phyloP scores from a whole-genome alignment of 2,329 filamentous ascomycete species.

The Fusarium sp. region DNA sequence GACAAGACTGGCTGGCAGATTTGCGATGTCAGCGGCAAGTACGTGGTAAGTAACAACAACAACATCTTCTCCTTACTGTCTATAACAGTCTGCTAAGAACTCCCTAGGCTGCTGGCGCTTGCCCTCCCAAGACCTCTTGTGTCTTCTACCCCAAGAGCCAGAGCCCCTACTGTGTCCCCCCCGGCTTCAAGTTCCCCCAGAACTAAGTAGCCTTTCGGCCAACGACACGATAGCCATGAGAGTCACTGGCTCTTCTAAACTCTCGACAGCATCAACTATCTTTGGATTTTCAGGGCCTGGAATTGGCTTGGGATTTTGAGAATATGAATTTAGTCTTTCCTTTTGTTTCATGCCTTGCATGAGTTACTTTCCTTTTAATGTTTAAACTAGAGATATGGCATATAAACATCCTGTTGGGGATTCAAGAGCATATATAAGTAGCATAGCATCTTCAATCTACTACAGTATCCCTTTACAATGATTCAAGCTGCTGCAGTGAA shows the following conservation, averaged over 20 bases:
- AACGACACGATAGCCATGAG: constrained; percentile 18
- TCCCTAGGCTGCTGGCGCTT: constrained; percentile 53
- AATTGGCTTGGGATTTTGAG: constrained; percentile 4
- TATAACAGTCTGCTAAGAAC: background rate
- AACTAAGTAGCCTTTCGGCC: constrained; percentile 18
- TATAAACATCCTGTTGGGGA: constrained; percentile 21
- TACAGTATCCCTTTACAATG: constrained; percentile 22
- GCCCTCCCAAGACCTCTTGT: constrained; percentile 56
- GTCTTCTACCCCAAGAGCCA: constrained; percentile 54
- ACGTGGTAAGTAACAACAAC: constrained; percentile 52
- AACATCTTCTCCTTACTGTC: too few relatives aligned
- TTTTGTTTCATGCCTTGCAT: constrained; percentile 49
- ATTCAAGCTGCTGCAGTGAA: fast-evolving
- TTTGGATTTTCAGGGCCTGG: background rate
- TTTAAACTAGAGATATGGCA: constrained; percentile 33
- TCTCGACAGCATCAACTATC: constrained; percentile 9
- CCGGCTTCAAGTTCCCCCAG: constrained; percentile 51
- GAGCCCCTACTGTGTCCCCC: constrained; percentile 59
- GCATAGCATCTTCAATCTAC: constrained; percentile 40
- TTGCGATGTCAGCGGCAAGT: constrained; percentile 52
- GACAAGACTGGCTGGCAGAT: constrained; percentile 53
- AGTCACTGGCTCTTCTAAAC: constrained; percentile 2
- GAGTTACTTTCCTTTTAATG: constrained; percentile 47
- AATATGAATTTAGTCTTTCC: constrained; percentile 31
- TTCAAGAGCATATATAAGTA: constrained; percentile 43